Evolutionary conservation across 2,329 filamentous ascomycete species (phyloP).

Genomic region (Arthrobotrys sphaeroides): DNA sequence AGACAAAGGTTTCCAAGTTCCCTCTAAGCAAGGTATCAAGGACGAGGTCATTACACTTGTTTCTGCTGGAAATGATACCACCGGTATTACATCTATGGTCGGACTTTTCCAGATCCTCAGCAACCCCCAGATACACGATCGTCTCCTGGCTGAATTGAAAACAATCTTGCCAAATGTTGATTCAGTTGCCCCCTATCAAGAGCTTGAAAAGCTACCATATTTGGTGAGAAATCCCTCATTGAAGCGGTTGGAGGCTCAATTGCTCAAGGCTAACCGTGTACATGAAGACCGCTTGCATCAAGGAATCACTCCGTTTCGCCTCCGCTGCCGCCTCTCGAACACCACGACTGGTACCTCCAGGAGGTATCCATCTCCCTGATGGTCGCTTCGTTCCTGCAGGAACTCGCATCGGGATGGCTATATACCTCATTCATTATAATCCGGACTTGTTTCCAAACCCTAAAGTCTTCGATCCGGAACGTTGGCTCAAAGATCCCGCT

Average conservation of each 20-base stretch:
- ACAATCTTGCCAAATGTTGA: slow-evolving; percentile 55
- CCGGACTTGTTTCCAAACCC: slow-evolving; percentile 53
- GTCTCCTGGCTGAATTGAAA: slow-evolving; percentile 58
- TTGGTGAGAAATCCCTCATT: slow-evolving; percentile 56
- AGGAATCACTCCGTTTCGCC: slow-evolving; percentile 1
- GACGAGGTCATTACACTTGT: slow-evolving; percentile 62
- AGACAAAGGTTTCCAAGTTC: slow-evolving; percentile 17
- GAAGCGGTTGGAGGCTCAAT: background rate
- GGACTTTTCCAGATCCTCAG: slow-evolving; percentile 59
- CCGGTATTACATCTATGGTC: slow-evolving; percentile 58
- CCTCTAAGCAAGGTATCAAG: slow-evolving; percentile 58
- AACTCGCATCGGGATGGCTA: slow-evolving; percentile 20
- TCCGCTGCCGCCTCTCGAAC: slow-evolving; percentile 36
- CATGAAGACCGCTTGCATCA: slow-evolving; percentile 15
- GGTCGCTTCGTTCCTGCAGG: slow-evolving; percentile 15
- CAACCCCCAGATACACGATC: slow-evolving; percentile 55
- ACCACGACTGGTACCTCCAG: slow-evolving; percentile 34
- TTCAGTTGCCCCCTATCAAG: slow-evolving; percentile 55
- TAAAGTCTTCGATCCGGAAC: slow-evolving; percentile 36
- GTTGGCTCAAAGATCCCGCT: slow-evolving; percentile 54
- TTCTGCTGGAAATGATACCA: slow-evolving; percentile 62
- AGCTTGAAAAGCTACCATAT: slow-evolving; percentile 63
- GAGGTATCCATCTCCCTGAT: slow-evolving; percentile 25
- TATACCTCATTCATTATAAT: slow-evolving; percentile 44
- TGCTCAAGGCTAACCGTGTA: background rate